These are phyloP conservation scores for Spiraea crenata DNA, from an alignment of 331 rosid species.

Conservation along the genomic window DNA sequence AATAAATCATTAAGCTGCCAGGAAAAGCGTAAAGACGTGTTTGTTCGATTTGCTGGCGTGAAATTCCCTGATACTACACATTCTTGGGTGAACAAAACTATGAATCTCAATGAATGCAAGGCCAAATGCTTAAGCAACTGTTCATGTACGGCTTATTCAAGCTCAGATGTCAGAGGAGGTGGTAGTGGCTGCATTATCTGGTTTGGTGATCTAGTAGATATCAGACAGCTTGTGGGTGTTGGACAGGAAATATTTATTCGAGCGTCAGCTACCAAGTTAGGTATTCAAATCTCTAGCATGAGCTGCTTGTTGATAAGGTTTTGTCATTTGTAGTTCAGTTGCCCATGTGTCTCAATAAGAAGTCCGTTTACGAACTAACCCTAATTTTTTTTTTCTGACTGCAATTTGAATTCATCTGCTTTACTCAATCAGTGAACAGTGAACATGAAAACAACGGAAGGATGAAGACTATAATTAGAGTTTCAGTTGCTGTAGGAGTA, in stretches of 20 bases:
- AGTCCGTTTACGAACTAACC: background rate
- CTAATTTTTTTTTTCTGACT: background rate
- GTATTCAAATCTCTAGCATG: conserved; percentile 3
- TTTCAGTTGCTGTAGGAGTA: conserved; percentile 1
- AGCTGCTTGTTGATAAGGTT: too few species aligned
- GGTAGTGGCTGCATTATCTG: conserved; percentile 66
- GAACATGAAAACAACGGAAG: background rate
- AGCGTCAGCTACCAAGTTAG: conserved; percentile 50
- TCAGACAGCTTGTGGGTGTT: conserved; percentile 34
- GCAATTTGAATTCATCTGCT: background rate
- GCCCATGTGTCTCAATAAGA: too few species aligned
- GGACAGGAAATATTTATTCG: conserved; percentile 53
- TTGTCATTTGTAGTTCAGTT: too few species aligned
- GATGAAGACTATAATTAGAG: conserved; percentile 10
- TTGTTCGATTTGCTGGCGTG: conserved; percentile 12
- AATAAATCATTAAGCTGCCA: conserved; percentile 26
- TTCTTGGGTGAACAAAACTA: conserved; percentile 25
- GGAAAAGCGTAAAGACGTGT: conserved; percentile 28
- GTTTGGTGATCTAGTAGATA: conserved; percentile 58
- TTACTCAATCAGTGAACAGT: background rate
- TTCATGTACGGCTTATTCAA: conserved; percentile 52
- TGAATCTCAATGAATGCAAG: background rate
- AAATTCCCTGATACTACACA: conserved; percentile 50
- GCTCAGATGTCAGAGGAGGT: conserved; percentile 35
- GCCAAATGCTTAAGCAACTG: conserved; percentile 43